Conservation (phyloP, 331 rosid genomes). For the Malus hybrid region DNA sequence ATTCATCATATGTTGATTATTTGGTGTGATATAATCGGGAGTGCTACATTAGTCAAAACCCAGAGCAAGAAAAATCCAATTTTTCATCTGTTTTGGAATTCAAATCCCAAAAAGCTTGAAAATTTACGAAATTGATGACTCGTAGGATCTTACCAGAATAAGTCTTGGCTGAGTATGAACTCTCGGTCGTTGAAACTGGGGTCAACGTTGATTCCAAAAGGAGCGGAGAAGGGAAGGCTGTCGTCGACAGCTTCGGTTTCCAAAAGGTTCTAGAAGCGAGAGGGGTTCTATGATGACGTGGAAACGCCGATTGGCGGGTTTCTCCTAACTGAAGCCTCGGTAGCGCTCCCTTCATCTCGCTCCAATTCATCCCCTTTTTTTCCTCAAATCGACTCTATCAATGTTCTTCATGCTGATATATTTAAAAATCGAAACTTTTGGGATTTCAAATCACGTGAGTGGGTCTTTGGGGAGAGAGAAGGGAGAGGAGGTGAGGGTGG, state of each 20-base stretch:
- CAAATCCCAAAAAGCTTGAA: neutral
- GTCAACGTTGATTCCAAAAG: constrained; percentile 18
- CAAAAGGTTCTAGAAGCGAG: constrained; percentile 44
- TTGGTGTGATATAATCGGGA: constrained; percentile 88
- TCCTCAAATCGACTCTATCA: constrained; percentile 3
- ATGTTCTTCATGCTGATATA: neutral
- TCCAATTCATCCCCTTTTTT: constrained; percentile 18
- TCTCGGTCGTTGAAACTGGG: constrained; percentile 36
- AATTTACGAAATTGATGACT: neutral
- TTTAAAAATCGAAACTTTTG: neutral
- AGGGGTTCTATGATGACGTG: constrained; percentile 11
- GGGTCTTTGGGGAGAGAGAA: no score
- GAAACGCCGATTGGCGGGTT: constrained; percentile 16
- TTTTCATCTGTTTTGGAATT: neutral
- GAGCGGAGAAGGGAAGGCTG: constrained; percentile 28
- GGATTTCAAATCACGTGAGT: constrained; percentile 38
- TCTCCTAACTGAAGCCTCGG: constrained; percentile 49
- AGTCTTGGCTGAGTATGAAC: constrained; percentile 86
- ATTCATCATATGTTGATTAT: constrained; percentile 50
- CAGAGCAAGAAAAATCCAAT: neutral
- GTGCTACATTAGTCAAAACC: constrained; percentile 37
- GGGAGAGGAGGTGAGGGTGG: no score
- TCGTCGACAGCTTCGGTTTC: constrained; percentile 29
- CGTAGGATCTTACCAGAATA: constrained; percentile 50
- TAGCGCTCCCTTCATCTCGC: constrained; percentile 54